These are phyloP conservation scores for Pisolithus sp. DNA, from an alignment of 768 basidiomycete species.

Conservation along the genomic window DNA sequence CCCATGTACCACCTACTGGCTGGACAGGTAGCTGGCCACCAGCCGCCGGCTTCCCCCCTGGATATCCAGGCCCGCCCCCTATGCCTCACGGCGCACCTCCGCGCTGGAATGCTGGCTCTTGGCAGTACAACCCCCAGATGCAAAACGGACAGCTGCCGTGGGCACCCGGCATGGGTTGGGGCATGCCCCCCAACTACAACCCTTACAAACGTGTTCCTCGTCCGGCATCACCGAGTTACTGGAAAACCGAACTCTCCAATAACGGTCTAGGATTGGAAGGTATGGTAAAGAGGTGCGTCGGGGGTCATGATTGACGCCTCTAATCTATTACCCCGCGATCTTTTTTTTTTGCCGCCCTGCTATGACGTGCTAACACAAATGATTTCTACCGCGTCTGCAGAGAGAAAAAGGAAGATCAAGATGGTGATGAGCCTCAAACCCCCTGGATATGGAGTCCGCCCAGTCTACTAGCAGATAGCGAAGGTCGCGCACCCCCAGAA, in stretches of 20 bases:
- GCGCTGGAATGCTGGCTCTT: slow-evolving; percentile 46
- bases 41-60: slow-evolving; percentile 24
- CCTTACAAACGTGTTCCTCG: slow-evolving; percentile 63
- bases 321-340: background rate
- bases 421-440: slow-evolving; percentile 40
- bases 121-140: slow-evolving; percentile 44
- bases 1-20: slow-evolving; percentile 16
- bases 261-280: slow-evolving; percentile 62
- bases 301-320: background rate
- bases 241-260: slow-evolving; percentile 47
- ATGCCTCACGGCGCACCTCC: slow-evolving; percentile 42
- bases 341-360: background rate
- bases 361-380: slow-evolving; percentile 4
- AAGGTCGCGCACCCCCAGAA: slow-evolving; percentile 24
- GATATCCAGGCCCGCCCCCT: slow-evolving; percentile 46
- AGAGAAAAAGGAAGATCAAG: slow-evolving; percentile 27
- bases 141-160: slow-evolving; percentile 24
- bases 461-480: slow-evolving; percentile 28
- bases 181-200: slow-evolving; percentile 34
- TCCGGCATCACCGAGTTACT: slow-evolving; percentile 59
- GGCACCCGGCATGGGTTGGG: slow-evolving; percentile 28
- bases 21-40: slow-evolving; percentile 36
- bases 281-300: slow-evolving; percentile 55
- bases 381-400: slow-evolving; percentile 5
- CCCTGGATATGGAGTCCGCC: slow-evolving; percentile 74